These are phyloP conservation scores for Backusella luteola DNA, from an alignment of 192 early-diverging fungal genomes.

Conservation along the genomic window DNA sequence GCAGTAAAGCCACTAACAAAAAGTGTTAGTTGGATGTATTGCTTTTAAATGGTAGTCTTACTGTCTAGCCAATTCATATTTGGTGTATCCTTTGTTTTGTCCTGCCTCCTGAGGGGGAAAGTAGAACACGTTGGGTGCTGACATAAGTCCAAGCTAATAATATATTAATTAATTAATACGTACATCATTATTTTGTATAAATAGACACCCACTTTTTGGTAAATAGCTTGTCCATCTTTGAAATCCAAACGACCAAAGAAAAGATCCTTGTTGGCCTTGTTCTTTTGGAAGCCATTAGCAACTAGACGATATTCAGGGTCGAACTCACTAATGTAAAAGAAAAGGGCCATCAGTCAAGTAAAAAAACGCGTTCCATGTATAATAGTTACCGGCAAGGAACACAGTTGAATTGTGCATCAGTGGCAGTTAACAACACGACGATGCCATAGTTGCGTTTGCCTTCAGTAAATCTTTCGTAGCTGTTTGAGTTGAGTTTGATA, in stretches of 20 bases:
- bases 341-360: conserved; percentile 16
- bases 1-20: conserved; percentile 56
- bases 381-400: conserved; percentile 66
- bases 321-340: conserved; percentile 47
- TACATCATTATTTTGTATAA: too few species aligned
- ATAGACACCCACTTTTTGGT: conserved; percentile 49
- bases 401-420: conserved; percentile 60
- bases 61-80: conserved; percentile 56
- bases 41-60: background rate
- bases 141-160: conserved; percentile 48
- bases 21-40: too few species aligned
- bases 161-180: background rate
- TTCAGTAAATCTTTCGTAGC: conserved; percentile 56
- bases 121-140: conserved; percentile 65
- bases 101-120: conserved; percentile 62
- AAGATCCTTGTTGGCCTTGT: conserved; percentile 36
- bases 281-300: conserved; percentile 48
- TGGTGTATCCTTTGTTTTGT: conserved; percentile 41
- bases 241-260: conserved; percentile 73
- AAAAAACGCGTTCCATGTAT: background rate
- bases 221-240: conserved; percentile 57
- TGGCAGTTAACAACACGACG: conserved; percentile 65
- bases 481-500: conserved; percentile 53
- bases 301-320: conserved; percentile 65
- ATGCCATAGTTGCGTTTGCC: conserved; percentile 69